phyloP scores from a whole-genome alignment of 352 stramenopile species.

The Pythium aquatile region DNA sequence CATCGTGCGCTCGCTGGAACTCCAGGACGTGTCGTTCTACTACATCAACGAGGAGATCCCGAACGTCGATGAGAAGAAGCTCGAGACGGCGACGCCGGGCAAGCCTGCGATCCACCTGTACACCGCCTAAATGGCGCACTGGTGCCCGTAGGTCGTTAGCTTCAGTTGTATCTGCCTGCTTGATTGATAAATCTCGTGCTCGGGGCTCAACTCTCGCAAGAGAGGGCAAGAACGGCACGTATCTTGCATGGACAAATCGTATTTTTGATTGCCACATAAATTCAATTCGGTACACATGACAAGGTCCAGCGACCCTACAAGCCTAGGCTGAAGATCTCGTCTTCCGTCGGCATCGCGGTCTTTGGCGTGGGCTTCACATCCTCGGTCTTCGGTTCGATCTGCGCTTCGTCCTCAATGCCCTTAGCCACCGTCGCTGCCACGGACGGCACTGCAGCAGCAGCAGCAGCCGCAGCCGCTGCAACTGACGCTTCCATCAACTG shows the following conservation, averaged over 20 bases:
- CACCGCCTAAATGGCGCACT: conserved; percentile 35
- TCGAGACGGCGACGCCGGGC: conserved; percentile 76
- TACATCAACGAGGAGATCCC: conserved; percentile 72
- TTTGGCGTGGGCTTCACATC: conserved; percentile 10
- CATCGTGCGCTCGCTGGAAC: conserved; percentile 84
- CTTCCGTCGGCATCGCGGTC: conserved; percentile 32
- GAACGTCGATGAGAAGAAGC: conserved; percentile 79
- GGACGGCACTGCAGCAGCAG: not conserved
- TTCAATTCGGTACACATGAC: not conserved
- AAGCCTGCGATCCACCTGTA: conserved; percentile 82
- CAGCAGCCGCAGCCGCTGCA: conserved; percentile 8
- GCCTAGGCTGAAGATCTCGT: conserved; percentile 82
- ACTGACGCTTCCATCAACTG: conserved; percentile 4
- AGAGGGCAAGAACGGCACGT: not conserved
- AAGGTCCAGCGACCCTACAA: conserved; percentile 35
- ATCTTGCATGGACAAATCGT: not conserved
- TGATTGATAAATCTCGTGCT: not conserved
- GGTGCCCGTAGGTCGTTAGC: not conserved
- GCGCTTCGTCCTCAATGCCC: not conserved
- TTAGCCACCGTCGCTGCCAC: not conserved
- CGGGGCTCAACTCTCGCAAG: not conserved
- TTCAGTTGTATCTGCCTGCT: not conserved
- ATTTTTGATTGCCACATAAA: not conserved
- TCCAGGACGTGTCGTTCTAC: conserved; percentile 87
- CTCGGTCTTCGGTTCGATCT: not conserved